A percentile compares a stretch with the other conserved stretches of the same genome.
Conservation (phyloP, 495 filamentous ascomycete genomes). For the Eremomyces bilateralis region DNA sequence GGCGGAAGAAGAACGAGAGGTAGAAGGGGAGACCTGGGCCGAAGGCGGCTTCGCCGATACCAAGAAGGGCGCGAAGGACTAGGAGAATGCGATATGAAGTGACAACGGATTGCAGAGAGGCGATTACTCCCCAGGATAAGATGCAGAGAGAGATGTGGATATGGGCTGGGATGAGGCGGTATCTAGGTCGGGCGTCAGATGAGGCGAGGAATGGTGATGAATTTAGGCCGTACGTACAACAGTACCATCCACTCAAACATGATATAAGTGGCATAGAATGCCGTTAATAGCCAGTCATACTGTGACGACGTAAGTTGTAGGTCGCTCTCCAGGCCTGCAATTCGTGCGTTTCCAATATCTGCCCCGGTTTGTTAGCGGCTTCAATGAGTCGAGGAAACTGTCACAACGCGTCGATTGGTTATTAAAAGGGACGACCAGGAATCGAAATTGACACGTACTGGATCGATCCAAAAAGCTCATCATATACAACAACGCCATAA, state of each 20-base stretch:
- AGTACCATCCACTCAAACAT: conserved; percentile 44
- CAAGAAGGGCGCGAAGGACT: conserved; percentile 21
- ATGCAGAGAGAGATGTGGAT: conserved; percentile 3
- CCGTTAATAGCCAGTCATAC: conserved; percentile 39
- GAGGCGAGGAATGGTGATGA: conserved; percentile 20
- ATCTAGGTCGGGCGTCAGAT: conserved; percentile 24
- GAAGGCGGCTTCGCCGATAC: conserved; percentile 39
- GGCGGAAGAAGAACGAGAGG: conserved; percentile 36
- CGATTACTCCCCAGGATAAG: conserved; percentile 13
- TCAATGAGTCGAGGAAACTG: neutral
- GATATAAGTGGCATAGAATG: conserved; percentile 43
- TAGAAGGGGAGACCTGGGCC: conserved; percentile 41
- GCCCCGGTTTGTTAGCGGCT: neutral
- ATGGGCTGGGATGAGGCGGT: conserved; percentile 19
- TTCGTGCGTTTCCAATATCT: conserved; percentile 65
- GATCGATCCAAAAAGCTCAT: conserved; percentile 2
- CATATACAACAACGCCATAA: conserved; percentile 1
- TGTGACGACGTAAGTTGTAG: conserved; percentile 30
- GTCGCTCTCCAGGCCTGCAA: conserved; percentile 46
- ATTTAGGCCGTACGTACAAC: conserved; percentile 31
- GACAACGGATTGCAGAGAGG: conserved; percentile 47
- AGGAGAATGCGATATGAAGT: conserved; percentile 24
- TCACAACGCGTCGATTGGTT: neutral
- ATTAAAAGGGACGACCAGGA: no score
- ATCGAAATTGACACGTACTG: conserved; percentile 1